phyloP scores from a whole-genome alignment of 371 early-diverging fungal species.

The Lichtheimia hyalospora region DNA sequence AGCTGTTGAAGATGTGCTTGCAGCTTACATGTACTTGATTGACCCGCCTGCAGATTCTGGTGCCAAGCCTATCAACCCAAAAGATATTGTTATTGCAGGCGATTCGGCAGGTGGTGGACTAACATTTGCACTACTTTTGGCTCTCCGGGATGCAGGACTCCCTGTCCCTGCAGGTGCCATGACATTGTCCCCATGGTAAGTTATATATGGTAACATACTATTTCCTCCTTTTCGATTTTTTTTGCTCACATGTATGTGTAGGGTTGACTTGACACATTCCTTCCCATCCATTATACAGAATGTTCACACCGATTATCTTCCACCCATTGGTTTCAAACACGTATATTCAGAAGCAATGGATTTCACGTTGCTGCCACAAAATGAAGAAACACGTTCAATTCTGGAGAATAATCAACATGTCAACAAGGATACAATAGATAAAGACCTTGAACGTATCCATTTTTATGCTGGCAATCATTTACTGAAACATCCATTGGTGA shows the following conservation, averaged over 20 bases:
- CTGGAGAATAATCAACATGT: slow-evolving; percentile 17
- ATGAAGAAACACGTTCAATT: neutral
- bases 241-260: slow-evolving; percentile 1
- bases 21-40: slow-evolving; percentile 71
- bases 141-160: slow-evolving; percentile 53
- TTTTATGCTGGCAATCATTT: slow-evolving; percentile 54
- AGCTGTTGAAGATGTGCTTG: slow-evolving; percentile 77
- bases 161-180: slow-evolving; percentile 52
- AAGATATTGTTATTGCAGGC: slow-evolving; percentile 75
- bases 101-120: slow-evolving; percentile 81
- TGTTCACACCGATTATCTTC: slow-evolving; percentile 59
- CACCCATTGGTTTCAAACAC: slow-evolving; percentile 54
- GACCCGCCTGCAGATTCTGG: slow-evolving; percentile 47
- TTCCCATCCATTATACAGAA: slow-evolving; percentile 65
- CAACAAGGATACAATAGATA: neutral
- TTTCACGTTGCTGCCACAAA: slow-evolving; percentile 30
- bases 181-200: slow-evolving; percentile 45
- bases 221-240: neutral
- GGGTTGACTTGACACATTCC: slow-evolving; percentile 64
- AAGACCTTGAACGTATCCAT: slow-evolving; percentile 46
- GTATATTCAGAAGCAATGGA: slow-evolving; percentile 37
- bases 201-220: slow-evolving; percentile 8
- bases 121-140: slow-evolving; percentile 46
- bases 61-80: slow-evolving; percentile 47
- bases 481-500: slow-evolving; percentile 49